Conservation (phyloP, 805 yeast genomes). For the Hanseniaspora mollemarum region DNA sequence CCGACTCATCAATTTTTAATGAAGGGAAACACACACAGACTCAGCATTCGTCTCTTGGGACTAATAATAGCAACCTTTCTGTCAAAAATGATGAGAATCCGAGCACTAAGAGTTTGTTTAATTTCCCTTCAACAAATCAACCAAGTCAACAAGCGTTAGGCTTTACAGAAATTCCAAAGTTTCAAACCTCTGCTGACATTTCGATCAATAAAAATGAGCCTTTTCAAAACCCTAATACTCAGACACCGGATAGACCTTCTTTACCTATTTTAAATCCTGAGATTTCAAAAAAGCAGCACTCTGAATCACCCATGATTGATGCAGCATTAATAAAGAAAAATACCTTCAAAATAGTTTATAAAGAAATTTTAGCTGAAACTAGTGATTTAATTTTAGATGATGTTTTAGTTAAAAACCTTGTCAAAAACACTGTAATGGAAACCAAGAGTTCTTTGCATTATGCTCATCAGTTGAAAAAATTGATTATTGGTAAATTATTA, state of each 20-base stretch:
- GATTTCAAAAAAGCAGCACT: not conserved
- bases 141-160: too few species aligned
- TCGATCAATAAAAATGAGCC: not conserved
- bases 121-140: too few species aligned
- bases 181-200: not conserved
- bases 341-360: constrained; percentile 13
- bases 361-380: constrained; percentile 8
- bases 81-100: not conserved
- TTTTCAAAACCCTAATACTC: not conserved
- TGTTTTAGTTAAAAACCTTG: not conserved
- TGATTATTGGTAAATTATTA: constrained; percentile 29
- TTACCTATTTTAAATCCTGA: constrained; percentile 1
- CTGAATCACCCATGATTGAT: constrained; percentile 10
- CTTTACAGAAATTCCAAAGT: not conserved
- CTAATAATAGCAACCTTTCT: not conserved
- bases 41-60: too few species aligned
- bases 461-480: constrained; percentile 27
- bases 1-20: not conserved
- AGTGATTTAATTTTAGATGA: not conserved
- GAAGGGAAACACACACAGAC: not conserved
- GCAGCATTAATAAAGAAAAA: constrained; percentile 12
- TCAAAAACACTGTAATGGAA: constrained; percentile 24
- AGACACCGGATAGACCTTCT: constrained; percentile 8
- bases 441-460: constrained; percentile 37
- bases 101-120: too few species aligned